A percentile compares a stretch with the other conserved stretches of the same genome.
Evolutionary conservation across 352 stramenopile genomes (phyloP).

Genomic region (Globisporangium iwayamae): DNA sequence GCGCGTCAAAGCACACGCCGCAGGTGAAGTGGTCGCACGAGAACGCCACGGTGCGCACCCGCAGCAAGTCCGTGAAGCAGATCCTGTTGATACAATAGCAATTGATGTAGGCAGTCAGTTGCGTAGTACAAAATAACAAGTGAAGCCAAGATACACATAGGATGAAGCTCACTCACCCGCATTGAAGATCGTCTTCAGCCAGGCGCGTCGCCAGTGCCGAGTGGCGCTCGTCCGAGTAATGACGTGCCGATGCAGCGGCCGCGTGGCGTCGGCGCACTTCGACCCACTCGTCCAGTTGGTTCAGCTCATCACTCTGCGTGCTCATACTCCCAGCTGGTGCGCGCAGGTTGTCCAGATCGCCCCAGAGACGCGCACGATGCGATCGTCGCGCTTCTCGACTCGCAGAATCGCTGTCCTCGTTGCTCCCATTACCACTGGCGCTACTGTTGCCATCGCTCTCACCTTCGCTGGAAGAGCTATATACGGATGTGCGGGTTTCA

Average conservation of each 20-base stretch:
- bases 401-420: background rate
- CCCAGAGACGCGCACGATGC: conserved; percentile 40
- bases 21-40: conserved; percentile 66
- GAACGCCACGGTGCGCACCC: conserved; percentile 52
- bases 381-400: conserved; percentile 10
- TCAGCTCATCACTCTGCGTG: conserved; percentile 34
- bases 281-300: conserved; percentile 45
- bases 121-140: background rate
- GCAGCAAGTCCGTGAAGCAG: conserved; percentile 63
- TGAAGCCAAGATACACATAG: background rate
- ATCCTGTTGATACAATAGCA: conserved; percentile 29
- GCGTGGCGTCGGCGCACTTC: conserved; percentile 31
- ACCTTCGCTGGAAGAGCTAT: background rate
- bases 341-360: conserved; percentile 23
- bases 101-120: background rate
- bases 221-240: conserved; percentile 51
- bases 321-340: conserved; percentile 12
- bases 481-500: background rate
- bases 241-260: conserved; percentile 28
- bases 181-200: conserved; percentile 64
- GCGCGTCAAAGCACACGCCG: conserved; percentile 46
- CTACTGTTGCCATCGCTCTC: conserved; percentile 12
- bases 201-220: conserved; percentile 44
- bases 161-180: conserved; percentile 25
- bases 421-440: background rate